Evolutionary conservation across 1,284 basidiomycete genomes (phyloP), one percentile per base, ranked within the genome.

Genomic region (Ustilago lituana): DNA sequence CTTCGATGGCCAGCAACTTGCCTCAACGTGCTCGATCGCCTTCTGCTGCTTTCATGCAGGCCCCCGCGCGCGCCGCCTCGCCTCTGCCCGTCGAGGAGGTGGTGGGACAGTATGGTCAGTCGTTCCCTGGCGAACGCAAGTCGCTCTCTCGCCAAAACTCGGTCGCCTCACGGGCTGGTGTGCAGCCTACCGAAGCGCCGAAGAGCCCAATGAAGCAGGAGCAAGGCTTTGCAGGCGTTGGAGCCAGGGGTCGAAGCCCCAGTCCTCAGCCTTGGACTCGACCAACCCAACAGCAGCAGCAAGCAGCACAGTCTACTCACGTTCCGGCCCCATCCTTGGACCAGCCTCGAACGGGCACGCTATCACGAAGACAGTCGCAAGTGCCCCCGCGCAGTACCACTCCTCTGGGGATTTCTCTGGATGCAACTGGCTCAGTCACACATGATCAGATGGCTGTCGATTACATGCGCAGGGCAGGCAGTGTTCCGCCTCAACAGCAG

Each of bases 51-150:
- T 88, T 94, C 81, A 93, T 92, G 88, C 84, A 86, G 82, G 87
- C 87, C 0, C 87, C 91, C 0, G 78, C 84, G 0, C 85, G 86
- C 36, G 82, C 85, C 0, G 38, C 73, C 2, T 81, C 84, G 3
- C 85, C 89, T 9, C 85, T 87, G 7, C 85, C 88, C 0, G 86
- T 87, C 5, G 90, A 91, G 72, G 87, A 89, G n/a, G 89, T 94
- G 2, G 82, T 94, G 9, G 85, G 85, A 5, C 86, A 89, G 66
- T 96, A 96, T 76, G 87, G 89, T 15, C 92, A 94, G 76, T 88
- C 90, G 0, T 87, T 97, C 82, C 94, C 93, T 1, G 92, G 92
- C 2, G 94, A 97, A 82, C 85, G 89, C 17, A 72, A 70, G 46
- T 54, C 70, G n/a, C 57, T 79, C 2, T 77, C 74, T 15, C 52